Percentiles rank a stretch among this genome's conserved stretches.
These are phyloP conservation scores for Hypericum androsaemum DNA, from an alignment of 345 rosid species.

Conservation along the genomic window DNA sequence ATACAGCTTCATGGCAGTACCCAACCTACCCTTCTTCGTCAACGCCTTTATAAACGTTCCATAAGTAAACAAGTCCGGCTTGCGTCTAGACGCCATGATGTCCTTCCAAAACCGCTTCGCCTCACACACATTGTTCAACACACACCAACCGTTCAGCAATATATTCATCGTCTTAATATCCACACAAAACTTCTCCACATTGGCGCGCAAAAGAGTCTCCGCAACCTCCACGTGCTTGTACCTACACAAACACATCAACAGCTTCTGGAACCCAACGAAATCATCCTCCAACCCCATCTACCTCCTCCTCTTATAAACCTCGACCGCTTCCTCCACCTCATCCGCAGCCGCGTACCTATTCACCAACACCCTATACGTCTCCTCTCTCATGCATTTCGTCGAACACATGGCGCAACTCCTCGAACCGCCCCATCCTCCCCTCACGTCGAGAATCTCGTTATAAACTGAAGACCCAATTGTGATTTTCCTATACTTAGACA, in stretches of 20 bases:
- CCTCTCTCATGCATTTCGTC: conserved; percentile 55
- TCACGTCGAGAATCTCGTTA: conserved; percentile 53
- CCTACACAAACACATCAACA: conserved; percentile 70
- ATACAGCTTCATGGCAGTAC: conserved; percentile 54
- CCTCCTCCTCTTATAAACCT: conserved; percentile 39
- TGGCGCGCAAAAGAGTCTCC: conserved; percentile 39
- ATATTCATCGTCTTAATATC: conserved; percentile 56
- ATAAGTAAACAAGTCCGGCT: conserved; percentile 50
- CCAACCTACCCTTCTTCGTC: conserved; percentile 77
- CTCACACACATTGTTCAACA: conserved; percentile 58
- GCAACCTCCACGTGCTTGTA: conserved; percentile 71
- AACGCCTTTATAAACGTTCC: conserved; percentile 61
- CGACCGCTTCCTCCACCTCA: conserved; percentile 53
- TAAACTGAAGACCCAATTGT: conserved; percentile 31
- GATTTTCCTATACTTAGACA: conserved; percentile 14
- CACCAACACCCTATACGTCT: conserved; percentile 43
- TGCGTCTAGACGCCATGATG: conserved; percentile 42
- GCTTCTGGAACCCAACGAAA: conserved; percentile 48
- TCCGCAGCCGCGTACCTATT: conserved; percentile 64
- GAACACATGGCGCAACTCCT: conserved; percentile 45
- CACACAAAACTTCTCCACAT: conserved; percentile 34
- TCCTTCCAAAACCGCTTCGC: conserved; percentile 88
- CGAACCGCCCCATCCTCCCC: conserved; percentile 51
- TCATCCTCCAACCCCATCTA: conserved; percentile 42
- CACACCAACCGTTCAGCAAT: conserved; percentile 82